Percentiles rank a stretch among this genome's conserved stretches.
These are phyloP conservation scores for Pyricularia sp. DNA, from an alignment of 2,329 filamentous ascomycete species.

Conservation along the genomic window DNA sequence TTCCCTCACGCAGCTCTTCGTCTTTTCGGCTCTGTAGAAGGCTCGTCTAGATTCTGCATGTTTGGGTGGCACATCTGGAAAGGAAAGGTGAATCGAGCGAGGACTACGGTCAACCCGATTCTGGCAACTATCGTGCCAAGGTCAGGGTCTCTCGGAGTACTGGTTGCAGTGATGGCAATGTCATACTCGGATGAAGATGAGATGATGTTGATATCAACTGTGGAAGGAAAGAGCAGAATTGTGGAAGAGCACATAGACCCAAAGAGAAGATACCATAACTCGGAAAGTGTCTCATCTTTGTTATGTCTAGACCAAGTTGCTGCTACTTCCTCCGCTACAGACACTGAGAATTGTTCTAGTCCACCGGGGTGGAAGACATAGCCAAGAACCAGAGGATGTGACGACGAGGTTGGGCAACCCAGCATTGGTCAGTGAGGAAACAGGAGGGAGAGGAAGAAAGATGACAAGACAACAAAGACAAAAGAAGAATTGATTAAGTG, in stretches of 20 bases:
- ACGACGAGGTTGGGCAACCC: background rate
- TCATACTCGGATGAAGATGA: background rate
- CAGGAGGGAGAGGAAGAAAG: background rate
- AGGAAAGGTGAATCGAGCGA: background rate
- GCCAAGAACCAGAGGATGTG: background rate
- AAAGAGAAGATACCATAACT: background rate
- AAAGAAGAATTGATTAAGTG: background rate
- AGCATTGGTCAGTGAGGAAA: background rate
- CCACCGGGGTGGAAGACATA: background rate
- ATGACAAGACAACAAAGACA: background rate
- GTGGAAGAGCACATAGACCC: background rate
- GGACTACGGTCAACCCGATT: background rate
- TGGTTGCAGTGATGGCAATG: background rate
- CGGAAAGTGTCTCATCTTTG: background rate
- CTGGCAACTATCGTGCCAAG: background rate
- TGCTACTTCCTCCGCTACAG: background rate
- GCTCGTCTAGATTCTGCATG: background rate
- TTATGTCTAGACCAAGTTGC: background rate
- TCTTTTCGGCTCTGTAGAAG: constrained; percentile 16
- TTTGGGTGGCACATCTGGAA: background rate
- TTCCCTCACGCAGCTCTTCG: constrained; percentile 20
- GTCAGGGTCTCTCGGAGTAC: background rate
- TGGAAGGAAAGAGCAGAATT: background rate
- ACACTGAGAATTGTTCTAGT: background rate
- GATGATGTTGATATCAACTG: background rate